Base-by-base conservation (phyloP, 306 rosid genomes). In the Prunus davidiana region DNA sequence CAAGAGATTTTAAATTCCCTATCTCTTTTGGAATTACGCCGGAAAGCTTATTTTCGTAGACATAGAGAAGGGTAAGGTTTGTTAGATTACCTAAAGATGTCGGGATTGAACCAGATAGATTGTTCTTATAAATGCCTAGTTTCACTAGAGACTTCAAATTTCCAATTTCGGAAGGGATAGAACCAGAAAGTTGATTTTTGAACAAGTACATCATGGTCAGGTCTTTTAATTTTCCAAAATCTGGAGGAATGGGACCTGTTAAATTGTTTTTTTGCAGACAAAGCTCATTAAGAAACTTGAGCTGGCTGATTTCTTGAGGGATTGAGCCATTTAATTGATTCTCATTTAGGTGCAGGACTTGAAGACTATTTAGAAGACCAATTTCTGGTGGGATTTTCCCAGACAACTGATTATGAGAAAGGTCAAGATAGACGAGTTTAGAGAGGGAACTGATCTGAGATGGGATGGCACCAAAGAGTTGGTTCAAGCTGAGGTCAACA, bases 71-170 rank as follows among this genome's bases (percentile, higher is more conserved):
- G 3, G 38, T 7, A 14, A 79, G 82, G 24, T 72, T 43, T 28
- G 2, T n/a, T 4, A 72, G 67, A 55, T 45, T 16, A 0, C 73
- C 78, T 2, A 72, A 20, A 3, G 73, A 72, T 73, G 78, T 3
- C 2, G 83, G 79, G 69, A 80, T 73, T 32, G 64, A 50, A 22
- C 83, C 82, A 12, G 32, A 38, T 27, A 65, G 58, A 25, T 45
- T 11, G 73, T 73, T 79, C 25, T 2, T 19, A 13, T 4, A 15
- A 3, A 73, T 10, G 52, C 61, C 9, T 38, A 79, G n/a, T 2
- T 4, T 2, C 12, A 10, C 13, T 6, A 79, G 73, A 58, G 69
- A 73, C 43, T 19, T 57, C 56, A 79, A 5, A 6, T 60, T 38
- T 32, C 79, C 79, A 22, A 74, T 57, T 41, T 56, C 47, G 25